phyloP scores from a whole-genome alignment of 441 rosid genomes.

The Eruca vesicaria region DNA sequence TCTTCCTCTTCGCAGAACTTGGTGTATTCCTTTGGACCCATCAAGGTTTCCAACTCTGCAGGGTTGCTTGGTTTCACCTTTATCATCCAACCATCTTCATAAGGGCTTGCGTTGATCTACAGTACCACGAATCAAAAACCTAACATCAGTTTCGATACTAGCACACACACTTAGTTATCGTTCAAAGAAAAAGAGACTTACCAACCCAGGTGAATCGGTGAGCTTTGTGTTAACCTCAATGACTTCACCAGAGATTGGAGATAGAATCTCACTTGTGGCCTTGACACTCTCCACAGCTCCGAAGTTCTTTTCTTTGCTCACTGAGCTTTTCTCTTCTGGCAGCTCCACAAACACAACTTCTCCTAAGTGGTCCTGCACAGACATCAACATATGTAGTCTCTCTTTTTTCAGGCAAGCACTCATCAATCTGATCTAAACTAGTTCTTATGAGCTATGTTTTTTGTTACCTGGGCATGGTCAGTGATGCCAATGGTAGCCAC shows the following conservation, averaged over 20 bases:
- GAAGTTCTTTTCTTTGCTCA: conserved; percentile 59
- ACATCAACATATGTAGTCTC: not conserved
- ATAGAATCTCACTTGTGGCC: conserved; percentile 87
- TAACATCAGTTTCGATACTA: not conserved
- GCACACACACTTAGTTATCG: not conserved
- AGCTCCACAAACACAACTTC: conserved; percentile 94
- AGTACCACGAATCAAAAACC: too few relatives aligned
- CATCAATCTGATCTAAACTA: not conserved
- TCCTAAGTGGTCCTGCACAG: conserved; percentile 77
- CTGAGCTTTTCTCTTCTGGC: conserved; percentile 62
- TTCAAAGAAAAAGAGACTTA: conserved; percentile 32
- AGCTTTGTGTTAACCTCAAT: conserved; percentile 83
- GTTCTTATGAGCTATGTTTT: conserved; percentile 9
- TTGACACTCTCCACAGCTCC: conserved; percentile 98
- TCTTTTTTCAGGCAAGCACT: not conserved
- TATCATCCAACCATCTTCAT: conserved; percentile 95
- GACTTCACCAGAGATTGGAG: conserved; percentile 86
- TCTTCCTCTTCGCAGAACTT: conserved; percentile 97
- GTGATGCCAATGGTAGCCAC: conserved; percentile 91
- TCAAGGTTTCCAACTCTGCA: conserved; percentile 66
- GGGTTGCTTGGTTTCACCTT: conserved; percentile 90
- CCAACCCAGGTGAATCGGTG: conserved; percentile 69
- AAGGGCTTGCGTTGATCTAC: conserved; percentile 73
- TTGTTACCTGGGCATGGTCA: conserved; percentile 89
- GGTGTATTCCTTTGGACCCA: conserved; percentile 79